Conservation (phyloP, 495 filamentous ascomycete species). For the Aspergillus bridgeri region DNA sequence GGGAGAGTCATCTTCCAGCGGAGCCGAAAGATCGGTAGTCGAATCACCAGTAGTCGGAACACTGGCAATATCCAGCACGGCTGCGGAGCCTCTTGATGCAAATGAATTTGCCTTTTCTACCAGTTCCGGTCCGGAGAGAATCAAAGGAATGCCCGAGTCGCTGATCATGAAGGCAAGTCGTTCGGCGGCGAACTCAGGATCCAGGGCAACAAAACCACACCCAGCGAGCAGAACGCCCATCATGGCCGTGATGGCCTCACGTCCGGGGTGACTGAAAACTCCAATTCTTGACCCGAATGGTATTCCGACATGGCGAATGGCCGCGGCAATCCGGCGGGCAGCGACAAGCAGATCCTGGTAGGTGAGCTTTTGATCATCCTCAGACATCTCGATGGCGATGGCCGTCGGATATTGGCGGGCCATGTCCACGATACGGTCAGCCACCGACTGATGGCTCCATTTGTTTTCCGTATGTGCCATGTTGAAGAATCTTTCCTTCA, state of each 20-base stretch:
- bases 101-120: not conserved
- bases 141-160: not conserved
- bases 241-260: not conserved
- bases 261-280: not conserved
- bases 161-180: slow-evolving; percentile 22
- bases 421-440: not conserved
- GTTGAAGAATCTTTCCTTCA: not conserved
- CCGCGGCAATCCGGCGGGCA: not conserved
- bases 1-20: not conserved
- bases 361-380: not conserved
- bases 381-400: not conserved
- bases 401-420: not conserved
- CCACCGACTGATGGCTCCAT: not conserved
- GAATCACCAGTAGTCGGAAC: not conserved
- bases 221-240: not conserved
- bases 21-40: not conserved
- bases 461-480: not conserved
- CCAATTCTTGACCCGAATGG: not conserved
- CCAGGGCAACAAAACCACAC: not conserved
- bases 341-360: not conserved
- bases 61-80: not conserved
- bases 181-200: slow-evolving; percentile 2
- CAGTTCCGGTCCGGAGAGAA: not conserved
- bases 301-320: not conserved
- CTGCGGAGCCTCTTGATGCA: not conserved